A percentile compares a stretch with the other conserved stretches of the same genome.
These are phyloP conservation scores for Parmelia sp. DNA, from an alignment of 495 filamentous ascomycete species.

Conservation along the genomic window DNA sequence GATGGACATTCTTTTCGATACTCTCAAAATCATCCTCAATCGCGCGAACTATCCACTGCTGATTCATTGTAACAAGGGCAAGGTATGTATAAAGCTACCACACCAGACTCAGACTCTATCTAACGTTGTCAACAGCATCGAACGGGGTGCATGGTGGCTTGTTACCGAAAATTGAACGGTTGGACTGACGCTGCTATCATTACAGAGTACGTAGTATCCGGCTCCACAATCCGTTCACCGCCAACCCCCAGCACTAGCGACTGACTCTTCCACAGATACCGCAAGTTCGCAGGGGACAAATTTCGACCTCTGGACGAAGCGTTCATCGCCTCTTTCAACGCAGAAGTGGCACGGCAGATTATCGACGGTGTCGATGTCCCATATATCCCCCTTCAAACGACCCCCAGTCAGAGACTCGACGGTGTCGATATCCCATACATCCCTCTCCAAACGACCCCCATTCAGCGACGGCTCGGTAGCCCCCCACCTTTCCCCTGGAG, in stretches of 20 bases:
- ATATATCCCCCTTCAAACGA: constrained; percentile 2
- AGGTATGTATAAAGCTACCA: constrained; percentile 41
- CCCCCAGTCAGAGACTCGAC: background rate
- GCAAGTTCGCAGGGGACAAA: constrained; percentile 59
- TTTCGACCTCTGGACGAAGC: constrained; percentile 45
- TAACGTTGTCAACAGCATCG: constrained; percentile 52
- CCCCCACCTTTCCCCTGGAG: background rate
- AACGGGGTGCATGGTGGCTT: constrained; percentile 72
- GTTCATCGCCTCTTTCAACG: constrained; percentile 44
- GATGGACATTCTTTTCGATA: constrained; percentile 52
- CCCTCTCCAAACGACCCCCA: background rate
- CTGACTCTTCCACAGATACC: constrained; percentile 16
- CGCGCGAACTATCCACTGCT: constrained; percentile 64
- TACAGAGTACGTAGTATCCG: constrained; percentile 50
- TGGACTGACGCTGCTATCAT: constrained; percentile 53
- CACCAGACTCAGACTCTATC: background rate
- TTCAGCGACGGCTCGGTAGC: background rate
- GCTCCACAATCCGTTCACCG: background rate
- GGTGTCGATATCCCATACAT: background rate
- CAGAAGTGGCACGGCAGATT: background rate
- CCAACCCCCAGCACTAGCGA: background rate
- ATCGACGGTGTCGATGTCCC: background rate
- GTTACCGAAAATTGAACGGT: constrained; percentile 58
- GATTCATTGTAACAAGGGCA: constrained; percentile 86
- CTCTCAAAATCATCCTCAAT: constrained; percentile 59